Percentiles rank a stretch among this genome's conserved stretches.
Conservation (phyloP, 768 basidiomycete genomes). For the Holtermannia corniformis region DNA sequence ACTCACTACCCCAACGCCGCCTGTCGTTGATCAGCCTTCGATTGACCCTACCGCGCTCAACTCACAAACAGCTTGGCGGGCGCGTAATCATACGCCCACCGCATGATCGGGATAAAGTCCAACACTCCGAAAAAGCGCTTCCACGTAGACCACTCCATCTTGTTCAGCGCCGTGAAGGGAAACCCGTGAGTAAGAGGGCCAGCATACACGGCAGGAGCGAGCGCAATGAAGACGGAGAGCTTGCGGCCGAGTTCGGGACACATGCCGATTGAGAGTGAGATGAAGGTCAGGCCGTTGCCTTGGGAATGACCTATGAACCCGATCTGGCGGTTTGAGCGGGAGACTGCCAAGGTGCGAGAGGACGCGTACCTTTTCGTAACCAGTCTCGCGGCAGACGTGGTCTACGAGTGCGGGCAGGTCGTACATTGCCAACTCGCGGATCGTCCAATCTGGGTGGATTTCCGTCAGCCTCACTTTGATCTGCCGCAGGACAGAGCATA, state of each 20-base stretch:
- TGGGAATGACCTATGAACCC: constrained; percentile 50
- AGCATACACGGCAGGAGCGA: constrained; percentile 49
- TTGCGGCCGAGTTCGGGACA: constrained; percentile 46
- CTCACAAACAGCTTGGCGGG: constrained; percentile 45
- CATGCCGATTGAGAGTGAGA: constrained; percentile 47
- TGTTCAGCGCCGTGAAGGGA: constrained; percentile 46
- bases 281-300: constrained; percentile 48
- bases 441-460: constrained; percentile 47
- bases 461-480: background rate
- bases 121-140: constrained; percentile 46
- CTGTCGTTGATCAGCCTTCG: constrained; percentile 8
- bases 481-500: constrained; percentile 9
- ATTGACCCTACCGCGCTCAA: background rate
- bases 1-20: constrained; percentile 42
- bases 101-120: constrained; percentile 50
- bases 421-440: constrained; percentile 48
- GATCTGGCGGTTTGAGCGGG: constrained; percentile 29
- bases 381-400: constrained; percentile 45
- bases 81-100: constrained; percentile 45
- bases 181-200: constrained; percentile 48
- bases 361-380: constrained; percentile 43
- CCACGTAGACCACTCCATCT: constrained; percentile 47
- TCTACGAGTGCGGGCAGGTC: constrained; percentile 48
- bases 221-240: constrained; percentile 46
- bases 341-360: background rate